Evolutionary conservation across 768 basidiomycete species (phyloP).

Genomic region (Polyporus arcularius): DNA sequence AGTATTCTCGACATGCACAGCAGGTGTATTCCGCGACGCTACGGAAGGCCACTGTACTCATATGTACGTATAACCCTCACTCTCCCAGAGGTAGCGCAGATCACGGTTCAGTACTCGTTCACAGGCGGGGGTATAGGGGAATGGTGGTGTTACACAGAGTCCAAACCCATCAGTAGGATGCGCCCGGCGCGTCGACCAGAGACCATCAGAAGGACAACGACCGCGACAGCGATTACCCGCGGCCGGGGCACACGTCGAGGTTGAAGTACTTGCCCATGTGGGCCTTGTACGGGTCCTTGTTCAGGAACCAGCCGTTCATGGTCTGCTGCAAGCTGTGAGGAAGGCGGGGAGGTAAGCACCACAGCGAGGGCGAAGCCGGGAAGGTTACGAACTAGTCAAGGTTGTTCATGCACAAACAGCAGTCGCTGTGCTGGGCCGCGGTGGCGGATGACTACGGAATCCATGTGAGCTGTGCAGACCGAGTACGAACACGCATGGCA

Average conservation of each 20-base stretch:
- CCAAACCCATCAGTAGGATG: neutral
- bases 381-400: conserved; percentile 70
- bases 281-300: conserved; percentile 52
- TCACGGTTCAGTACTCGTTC: too few relatives aligned
- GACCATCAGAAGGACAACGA: neutral
- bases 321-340: conserved; percentile 60
- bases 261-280: conserved; percentile 71
- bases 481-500: conserved; percentile 8
- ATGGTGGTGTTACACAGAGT: neutral
- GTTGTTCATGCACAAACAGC: conserved; percentile 81
- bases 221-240: neutral
- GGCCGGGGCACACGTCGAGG: conserved; percentile 40
- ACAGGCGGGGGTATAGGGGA: conserved; percentile 3
- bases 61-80: conserved; percentile 1
- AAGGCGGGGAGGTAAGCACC: neutral
- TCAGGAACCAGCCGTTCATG: conserved; percentile 72
- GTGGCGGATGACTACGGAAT: conserved; percentile 51
- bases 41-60: conserved; percentile 7
- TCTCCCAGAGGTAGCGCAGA: neutral
- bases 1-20: neutral
- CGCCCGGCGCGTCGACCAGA: neutral
- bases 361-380: neutral
- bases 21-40: neutral
- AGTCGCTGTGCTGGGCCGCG: conserved; percentile 50
- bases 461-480: neutral